Conservation (phyloP, 2,329 filamentous ascomycete genomes). For the Chrysoporthe puriensis region DNA sequence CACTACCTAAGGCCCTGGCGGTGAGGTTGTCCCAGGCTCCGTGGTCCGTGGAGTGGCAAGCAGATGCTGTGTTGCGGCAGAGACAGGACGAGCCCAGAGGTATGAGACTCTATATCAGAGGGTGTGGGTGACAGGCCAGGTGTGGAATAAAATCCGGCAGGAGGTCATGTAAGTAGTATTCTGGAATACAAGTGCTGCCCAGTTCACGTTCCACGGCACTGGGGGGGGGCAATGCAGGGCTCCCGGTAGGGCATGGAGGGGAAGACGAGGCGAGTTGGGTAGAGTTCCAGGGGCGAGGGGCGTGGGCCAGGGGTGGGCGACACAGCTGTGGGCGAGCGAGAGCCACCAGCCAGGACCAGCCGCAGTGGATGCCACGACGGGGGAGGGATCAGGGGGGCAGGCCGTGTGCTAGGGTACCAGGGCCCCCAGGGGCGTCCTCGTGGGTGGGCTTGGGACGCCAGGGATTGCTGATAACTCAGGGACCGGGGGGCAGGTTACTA, state of each 20-base stretch:
- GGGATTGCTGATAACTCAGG: conserved; percentile 2
- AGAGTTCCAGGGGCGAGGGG: conserved; percentile 15
- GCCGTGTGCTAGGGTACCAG: neutral
- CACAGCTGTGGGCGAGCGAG: conserved; percentile 9
- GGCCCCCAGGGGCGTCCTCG: neutral
- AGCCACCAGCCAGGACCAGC: conserved; percentile 16
- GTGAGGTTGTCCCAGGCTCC: conserved; percentile 1
- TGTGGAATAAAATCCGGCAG: conserved; percentile 17
- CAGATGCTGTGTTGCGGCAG: neutral
- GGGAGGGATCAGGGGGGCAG: conserved; percentile 19
- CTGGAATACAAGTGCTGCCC: neutral
- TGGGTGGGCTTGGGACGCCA: neutral
- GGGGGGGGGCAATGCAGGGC: neutral
- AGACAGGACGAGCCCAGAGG: conserved; percentile 4
- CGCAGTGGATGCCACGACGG: conserved; percentile 12
- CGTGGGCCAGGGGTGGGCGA: conserved; percentile 13
- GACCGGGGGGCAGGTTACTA: neutral
- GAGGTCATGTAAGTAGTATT: conserved; percentile 23
- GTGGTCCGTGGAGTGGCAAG: neutral
- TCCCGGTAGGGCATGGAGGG: conserved; percentile 11
- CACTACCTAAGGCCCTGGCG: neutral
- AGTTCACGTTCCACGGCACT: conserved; percentile 13
- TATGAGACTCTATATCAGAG: conserved; percentile 2
- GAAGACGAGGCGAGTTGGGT: conserved; percentile 18
- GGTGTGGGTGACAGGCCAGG: conserved; percentile 3